Evolutionary conservation across 176 grass and related monocot genomes (phyloP).

Genomic region (Lolium perenne): DNA sequence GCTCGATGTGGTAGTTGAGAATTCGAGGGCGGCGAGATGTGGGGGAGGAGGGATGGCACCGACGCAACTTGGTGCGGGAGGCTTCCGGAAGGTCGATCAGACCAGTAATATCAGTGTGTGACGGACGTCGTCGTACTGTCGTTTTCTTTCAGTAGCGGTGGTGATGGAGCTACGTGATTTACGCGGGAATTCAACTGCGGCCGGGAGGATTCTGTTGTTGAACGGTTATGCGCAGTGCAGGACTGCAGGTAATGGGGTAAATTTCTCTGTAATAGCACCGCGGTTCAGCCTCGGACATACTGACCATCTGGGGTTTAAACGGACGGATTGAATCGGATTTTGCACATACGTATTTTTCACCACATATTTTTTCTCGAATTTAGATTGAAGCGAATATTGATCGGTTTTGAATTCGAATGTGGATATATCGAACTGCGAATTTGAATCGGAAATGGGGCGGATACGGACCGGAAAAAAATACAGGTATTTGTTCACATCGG

Average conservation of each 20-base stretch:
- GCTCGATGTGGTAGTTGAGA: constrained; percentile 2
- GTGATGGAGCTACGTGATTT: constrained; percentile 1
- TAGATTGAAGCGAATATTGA: no score
- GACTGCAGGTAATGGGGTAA: background rate
- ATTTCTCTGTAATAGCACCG: no score
- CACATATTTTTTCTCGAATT: no score
- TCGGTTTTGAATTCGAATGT: no score
- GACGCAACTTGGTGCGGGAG: constrained; percentile 7
- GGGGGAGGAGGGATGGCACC: background rate
- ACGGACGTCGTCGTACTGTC: constrained; percentile 28
- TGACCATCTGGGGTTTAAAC: no score
- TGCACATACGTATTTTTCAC: no score
- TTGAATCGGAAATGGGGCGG: no score
- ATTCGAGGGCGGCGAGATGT: background rate
- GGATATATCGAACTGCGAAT: no score
- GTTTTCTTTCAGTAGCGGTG: background rate
- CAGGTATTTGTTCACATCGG: no score
- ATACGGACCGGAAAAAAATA: no score
- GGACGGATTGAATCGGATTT: no score
- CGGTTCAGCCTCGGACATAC: no score
- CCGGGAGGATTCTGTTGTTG: background rate
- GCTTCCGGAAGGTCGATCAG: constrained; percentile 31
- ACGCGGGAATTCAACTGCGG: background rate
- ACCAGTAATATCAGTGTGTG: background rate
- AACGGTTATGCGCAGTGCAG: background rate